phyloP scores from a whole-genome alignment of 2,329 filamentous ascomycete genomes.

The Monosporascus sp. region DNA sequence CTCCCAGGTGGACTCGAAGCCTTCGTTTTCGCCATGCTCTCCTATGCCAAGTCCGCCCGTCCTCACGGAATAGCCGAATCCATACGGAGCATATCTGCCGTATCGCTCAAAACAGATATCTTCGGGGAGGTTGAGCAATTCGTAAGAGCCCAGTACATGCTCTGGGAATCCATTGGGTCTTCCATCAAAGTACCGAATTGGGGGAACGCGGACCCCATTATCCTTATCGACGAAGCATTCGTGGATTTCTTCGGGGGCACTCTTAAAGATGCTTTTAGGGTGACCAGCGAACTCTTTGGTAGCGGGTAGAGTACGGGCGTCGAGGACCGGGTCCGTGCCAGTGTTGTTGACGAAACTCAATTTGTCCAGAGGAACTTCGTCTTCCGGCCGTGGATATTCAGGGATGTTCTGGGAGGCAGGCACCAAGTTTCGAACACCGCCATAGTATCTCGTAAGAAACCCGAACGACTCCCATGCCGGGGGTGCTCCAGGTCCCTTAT shows the following conservation, averaged over 20 bases:
- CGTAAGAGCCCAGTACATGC: conserved; percentile 80
- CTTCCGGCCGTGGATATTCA: conserved; percentile 69
- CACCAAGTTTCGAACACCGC: conserved; percentile 71
- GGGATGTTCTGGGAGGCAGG: conserved; percentile 61
- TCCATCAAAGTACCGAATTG: conserved; percentile 68
- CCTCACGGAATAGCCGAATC: conserved; percentile 74
- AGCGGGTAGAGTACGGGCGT: conserved; percentile 29
- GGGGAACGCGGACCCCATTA: conserved; percentile 60
- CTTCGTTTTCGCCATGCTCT: conserved; percentile 76
- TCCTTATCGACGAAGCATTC: conserved; percentile 75
- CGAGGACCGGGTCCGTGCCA: conserved; percentile 21
- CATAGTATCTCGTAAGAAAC: conserved; percentile 85
- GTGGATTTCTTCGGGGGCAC: conserved; percentile 46
- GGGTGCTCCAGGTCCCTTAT: conserved; percentile 50
- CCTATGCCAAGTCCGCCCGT: conserved; percentile 81
- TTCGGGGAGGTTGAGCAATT: conserved; percentile 69
- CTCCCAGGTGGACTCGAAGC: conserved; percentile 73
- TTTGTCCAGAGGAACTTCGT: conserved; percentile 46
- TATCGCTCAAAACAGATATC: conserved; percentile 92
- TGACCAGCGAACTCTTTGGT: conserved; percentile 50
- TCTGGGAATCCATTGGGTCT: conserved; percentile 81
- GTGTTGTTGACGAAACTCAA: conserved; percentile 29
- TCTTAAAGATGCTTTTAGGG: conserved; percentile 30
- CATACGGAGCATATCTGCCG: conserved; percentile 83
- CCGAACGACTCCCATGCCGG: conserved; percentile 78